A percentile compares a stretch with the other conserved stretches of the same genome.
These are phyloP conservation scores for Candida sp. DNA, from an alignment of 1,139 yeast genomes.

Conservation along the genomic window DNA sequence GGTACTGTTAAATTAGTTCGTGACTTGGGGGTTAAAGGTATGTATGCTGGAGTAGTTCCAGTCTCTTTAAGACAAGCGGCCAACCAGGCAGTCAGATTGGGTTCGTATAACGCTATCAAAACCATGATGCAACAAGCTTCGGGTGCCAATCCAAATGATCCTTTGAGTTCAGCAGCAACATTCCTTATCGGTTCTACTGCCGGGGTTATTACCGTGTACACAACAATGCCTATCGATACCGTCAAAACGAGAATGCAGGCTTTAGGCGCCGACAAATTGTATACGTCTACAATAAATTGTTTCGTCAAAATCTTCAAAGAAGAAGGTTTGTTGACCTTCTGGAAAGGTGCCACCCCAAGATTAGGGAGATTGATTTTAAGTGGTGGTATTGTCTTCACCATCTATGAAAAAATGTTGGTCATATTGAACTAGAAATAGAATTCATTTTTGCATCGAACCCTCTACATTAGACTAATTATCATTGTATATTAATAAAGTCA, in stretches of 20 bases:
- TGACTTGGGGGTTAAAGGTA: constrained; percentile 80
- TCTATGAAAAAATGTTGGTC: constrained; percentile 83
- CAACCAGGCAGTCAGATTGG: constrained; percentile 90
- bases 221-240: constrained; percentile 98
- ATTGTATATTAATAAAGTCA: background rate
- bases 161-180: constrained; percentile 75
- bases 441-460: background rate
- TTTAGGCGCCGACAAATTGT: constrained; percentile 69
- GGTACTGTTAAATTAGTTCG: constrained; percentile 63
- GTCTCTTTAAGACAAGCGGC: constrained; percentile 96
- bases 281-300: constrained; percentile 77
- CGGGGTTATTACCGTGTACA: constrained; percentile 88
- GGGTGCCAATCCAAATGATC: constrained; percentile 63
- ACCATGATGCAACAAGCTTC: constrained; percentile 73
- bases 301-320: constrained; percentile 75
- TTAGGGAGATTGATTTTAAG: constrained; percentile 86
- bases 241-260: constrained; percentile 99
- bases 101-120: constrained; percentile 88
- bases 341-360: constrained; percentile 99
- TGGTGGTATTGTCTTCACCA: constrained; percentile 96
- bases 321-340: constrained; percentile 89
- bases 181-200: constrained; percentile 92
- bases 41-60: constrained; percentile 88
- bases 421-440: constrained; percentile 37
- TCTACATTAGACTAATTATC: background rate